Conservation (phyloP, 140 eudicot genomes). For the Anethum foeniculum region DNA sequence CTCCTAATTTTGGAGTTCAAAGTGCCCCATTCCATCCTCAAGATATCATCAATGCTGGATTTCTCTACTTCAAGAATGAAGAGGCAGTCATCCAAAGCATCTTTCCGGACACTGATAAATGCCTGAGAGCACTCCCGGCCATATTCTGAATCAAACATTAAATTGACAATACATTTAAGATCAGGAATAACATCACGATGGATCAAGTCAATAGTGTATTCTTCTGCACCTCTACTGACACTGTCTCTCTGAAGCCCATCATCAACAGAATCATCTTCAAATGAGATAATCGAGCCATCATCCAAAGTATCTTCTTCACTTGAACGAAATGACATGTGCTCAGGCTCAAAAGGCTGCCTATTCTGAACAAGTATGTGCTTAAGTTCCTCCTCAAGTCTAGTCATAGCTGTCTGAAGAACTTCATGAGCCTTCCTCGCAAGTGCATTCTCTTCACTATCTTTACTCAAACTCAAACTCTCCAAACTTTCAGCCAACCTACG, state of each 20-base stretch:
- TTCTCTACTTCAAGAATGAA: conserved; percentile 71
- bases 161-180: conserved; percentile 51
- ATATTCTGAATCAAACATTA: conserved; percentile 71
- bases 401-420: conserved; percentile 75
- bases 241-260: conserved; percentile 65
- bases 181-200: conserved; percentile 64
- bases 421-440: conserved; percentile 47
- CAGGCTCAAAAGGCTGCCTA: conserved; percentile 79
- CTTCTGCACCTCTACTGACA: conserved; percentile 58
- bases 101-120: conserved; percentile 56
- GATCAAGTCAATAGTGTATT: conserved; percentile 56
- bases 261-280: conserved; percentile 69
- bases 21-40: conserved; percentile 81
- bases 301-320: conserved; percentile 70
- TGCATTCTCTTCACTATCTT: conserved; percentile 29
- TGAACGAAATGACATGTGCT: conserved; percentile 72
- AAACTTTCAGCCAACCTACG: conserved; percentile 52
- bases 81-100: conserved; percentile 76
- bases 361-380: conserved; percentile 69
- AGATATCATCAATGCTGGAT: conserved; percentile 73
- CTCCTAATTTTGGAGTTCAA: conserved; percentile 68
- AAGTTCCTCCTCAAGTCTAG: conserved; percentile 75
- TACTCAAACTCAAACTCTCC: conserved; percentile 33
- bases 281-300: conserved; percentile 48
- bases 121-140: conserved; percentile 77